Conservation (phyloP, 75 land plant genomes). For the Isoetes taiwanensis region DNA sequence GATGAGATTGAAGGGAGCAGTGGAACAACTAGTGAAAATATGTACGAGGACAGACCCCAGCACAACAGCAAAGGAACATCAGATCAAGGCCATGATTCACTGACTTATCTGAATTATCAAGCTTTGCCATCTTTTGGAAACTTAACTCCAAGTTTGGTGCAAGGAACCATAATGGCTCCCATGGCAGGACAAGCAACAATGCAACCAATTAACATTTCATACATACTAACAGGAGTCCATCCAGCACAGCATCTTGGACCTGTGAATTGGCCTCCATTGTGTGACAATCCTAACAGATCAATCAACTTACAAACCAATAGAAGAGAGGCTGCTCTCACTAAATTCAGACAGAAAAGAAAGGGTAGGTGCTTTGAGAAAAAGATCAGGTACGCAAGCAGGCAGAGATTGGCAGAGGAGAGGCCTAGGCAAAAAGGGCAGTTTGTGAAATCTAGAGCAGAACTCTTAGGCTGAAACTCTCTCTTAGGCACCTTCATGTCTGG, state of each 20-base stretch:
- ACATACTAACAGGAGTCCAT: constrained; percentile 31
- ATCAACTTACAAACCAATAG: constrained; percentile 39
- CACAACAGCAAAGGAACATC: too few relatives aligned
- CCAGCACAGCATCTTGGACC: constrained; percentile 36
- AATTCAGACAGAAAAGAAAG: constrained; percentile 70
- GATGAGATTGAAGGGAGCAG: too few relatives aligned
- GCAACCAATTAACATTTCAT: constrained; percentile 25
- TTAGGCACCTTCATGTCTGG: too few relatives aligned
- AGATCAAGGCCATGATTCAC: too few relatives aligned
- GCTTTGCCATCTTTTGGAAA: too few relatives aligned
- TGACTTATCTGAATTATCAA: too few relatives aligned
- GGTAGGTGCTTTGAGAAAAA: constrained; percentile 79
- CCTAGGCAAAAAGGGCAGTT: constrained; percentile 77
- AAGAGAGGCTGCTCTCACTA: constrained; percentile 73
- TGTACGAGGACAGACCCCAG: too few relatives aligned
- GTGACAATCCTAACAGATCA: constrained; percentile 20
- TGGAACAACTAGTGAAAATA: too few relatives aligned
- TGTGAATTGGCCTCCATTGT: constrained; percentile 26
- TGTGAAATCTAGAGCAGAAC: constrained; percentile 28
- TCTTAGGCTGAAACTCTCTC: too few relatives aligned
- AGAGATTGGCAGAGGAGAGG: constrained; percentile 60
- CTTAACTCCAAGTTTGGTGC: neutral
- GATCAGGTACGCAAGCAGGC: constrained; percentile 63
- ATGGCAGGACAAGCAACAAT: constrained; percentile 31
- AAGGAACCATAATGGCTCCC: constrained; percentile 2